These are phyloP conservation scores for Calcarisporium arbuscula DNA, from an alignment of 2,329 filamentous ascomycete species.

Conservation along the genomic window DNA sequence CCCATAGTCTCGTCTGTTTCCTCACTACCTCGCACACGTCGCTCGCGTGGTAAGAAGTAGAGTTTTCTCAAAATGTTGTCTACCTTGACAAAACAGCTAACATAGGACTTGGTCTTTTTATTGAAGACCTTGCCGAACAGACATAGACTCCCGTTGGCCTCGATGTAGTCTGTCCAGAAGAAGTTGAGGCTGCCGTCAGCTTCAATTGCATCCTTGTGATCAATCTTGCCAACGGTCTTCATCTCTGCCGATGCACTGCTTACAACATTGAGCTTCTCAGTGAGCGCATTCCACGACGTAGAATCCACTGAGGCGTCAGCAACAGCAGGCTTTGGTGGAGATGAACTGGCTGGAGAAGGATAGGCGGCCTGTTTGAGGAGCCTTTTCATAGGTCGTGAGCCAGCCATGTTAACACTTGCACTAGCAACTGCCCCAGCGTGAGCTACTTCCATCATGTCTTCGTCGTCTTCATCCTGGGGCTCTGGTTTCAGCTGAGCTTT, in stretches of 20 bases:
- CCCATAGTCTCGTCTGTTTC: constrained; percentile 72
- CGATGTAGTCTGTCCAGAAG: constrained; percentile 96
- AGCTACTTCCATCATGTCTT: constrained; percentile 82
- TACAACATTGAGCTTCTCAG: constrained; percentile 77
- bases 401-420: constrained; percentile 77
- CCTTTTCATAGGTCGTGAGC: constrained; percentile 66
- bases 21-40: constrained; percentile 48
- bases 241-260: constrained; percentile 63
- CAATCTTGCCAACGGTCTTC: constrained; percentile 69
- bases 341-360: constrained; percentile 69
- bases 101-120: constrained; percentile 69
- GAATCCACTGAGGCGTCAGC: constrained; percentile 62
- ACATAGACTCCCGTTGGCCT: constrained; percentile 84
- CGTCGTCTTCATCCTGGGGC: constrained; percentile 61
- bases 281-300: constrained; percentile 82
- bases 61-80: constrained; percentile 92
- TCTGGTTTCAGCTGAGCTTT: constrained; percentile 51
- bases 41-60: constrained; percentile 81
- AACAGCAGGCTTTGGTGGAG: constrained; percentile 53
- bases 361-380: constrained; percentile 60
- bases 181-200: constrained; percentile 86
- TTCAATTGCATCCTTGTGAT: constrained; percentile 80
- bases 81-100: constrained; percentile 92
- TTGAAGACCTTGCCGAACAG: constrained; percentile 95
- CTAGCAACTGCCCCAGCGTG: constrained; percentile 64